Evolutionary conservation across 2,329 filamentous ascomycete species (phyloP).

Genomic region (Sporothrix phasma): DNA sequence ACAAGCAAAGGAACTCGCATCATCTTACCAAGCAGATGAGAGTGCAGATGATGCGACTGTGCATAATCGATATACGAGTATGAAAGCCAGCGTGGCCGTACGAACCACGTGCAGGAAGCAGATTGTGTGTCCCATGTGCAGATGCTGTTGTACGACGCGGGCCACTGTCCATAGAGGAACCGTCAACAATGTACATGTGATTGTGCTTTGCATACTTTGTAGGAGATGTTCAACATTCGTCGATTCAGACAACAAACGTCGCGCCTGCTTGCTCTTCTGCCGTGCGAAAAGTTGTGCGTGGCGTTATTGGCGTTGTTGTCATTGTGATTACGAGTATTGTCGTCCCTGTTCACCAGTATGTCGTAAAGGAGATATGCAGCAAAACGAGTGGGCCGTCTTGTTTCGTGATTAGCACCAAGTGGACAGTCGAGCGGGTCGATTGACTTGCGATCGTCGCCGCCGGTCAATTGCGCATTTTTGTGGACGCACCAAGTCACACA

Average conservation of each 20-base stretch:
- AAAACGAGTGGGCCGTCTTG: neutral
- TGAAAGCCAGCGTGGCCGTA: neutral
- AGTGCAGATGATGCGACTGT: too few relatives aligned
- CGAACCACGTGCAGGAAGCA: neutral
- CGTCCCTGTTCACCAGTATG: neutral
- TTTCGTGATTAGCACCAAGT: neutral
- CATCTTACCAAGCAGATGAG: too few relatives aligned
- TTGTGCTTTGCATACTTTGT: neutral
- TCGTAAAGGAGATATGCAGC: neutral
- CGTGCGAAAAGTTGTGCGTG: too few relatives aligned
- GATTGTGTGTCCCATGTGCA: too few relatives aligned
- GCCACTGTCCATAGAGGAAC: too few relatives aligned
- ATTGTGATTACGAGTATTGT: neutral
- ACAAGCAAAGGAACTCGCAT: too few relatives aligned
- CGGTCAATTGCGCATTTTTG: too few relatives aligned
- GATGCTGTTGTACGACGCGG: neutral
- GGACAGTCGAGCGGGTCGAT: neutral
- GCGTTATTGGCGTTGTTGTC: neutral
- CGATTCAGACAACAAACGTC: too few relatives aligned
- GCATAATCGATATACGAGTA: neutral
- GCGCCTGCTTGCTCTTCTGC: too few relatives aligned
- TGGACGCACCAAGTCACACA: too few relatives aligned
- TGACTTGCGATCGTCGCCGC: neutral
- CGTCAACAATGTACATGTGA: too few relatives aligned
- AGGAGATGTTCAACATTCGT: neutral